These are phyloP conservation scores for Malania oleifera DNA, from an alignment of 164 flowering plant species.

Conservation along the genomic window DNA sequence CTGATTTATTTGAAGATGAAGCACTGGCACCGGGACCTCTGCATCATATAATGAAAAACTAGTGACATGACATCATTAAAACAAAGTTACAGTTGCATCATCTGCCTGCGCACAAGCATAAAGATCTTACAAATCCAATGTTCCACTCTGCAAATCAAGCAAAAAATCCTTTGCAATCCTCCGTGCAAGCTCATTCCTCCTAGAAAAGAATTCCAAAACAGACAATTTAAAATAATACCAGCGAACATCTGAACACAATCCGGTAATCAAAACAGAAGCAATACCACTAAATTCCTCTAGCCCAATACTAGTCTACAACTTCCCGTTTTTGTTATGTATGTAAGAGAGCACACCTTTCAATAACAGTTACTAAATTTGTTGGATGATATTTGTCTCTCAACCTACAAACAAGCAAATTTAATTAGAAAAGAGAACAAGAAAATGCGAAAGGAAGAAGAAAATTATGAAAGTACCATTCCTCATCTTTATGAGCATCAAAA, in stretches of 20 bases:
- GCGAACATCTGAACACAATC: background rate
- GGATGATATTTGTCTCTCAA: slow-evolving; percentile 96
- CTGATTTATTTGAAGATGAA: slow-evolving; percentile 52
- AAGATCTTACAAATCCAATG: slow-evolving; percentile 69
- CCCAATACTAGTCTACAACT: background rate
- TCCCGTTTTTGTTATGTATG: background rate
- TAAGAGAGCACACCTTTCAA: slow-evolving; percentile 64
- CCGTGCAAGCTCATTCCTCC: slow-evolving; percentile 92
- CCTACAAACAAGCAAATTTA: slow-evolving; percentile 43
- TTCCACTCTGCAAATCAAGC: slow-evolving; percentile 80
- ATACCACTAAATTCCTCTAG: background rate
- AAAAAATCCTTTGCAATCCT: slow-evolving; percentile 72
- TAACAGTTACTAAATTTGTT: slow-evolving; percentile 72
- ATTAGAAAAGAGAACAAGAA: slow-evolving; percentile 5
- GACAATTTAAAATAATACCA: background rate
- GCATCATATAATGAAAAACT: slow-evolving; percentile 19
- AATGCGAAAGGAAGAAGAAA: background rate
- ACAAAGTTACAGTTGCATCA: background rate
- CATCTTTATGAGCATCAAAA: slow-evolving; percentile 90
- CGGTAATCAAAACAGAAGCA: background rate
- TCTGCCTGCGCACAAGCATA: background rate
- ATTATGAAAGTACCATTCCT: slow-evolving; percentile 65
- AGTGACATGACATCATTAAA: background rate
- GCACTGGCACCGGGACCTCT: slow-evolving; percentile 77
- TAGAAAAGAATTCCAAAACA: no score